Conservation (phyloP, 768 basidiomycete genomes). For the Kwoniella sp. region DNA sequence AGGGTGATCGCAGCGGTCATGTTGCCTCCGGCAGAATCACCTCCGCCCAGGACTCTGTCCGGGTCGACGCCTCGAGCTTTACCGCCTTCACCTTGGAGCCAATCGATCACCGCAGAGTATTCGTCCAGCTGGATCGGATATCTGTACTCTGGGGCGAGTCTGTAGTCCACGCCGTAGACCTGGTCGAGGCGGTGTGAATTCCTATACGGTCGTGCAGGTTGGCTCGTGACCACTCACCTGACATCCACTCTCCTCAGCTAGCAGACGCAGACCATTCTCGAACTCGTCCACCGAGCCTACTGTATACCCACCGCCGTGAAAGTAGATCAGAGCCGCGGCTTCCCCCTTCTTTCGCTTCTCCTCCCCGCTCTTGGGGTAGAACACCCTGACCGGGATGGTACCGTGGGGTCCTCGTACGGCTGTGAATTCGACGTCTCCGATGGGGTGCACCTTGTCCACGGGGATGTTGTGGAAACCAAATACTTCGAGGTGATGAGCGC, state of each 20-base stretch:
- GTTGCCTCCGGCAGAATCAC: slow-evolving; percentile 3
- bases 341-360: too few species aligned
- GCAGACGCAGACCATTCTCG: background rate
- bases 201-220: background rate
- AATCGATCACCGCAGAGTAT: background rate
- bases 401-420: slow-evolving; percentile 1
- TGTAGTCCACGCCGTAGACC: slow-evolving; percentile 1
- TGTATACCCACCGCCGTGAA: slow-evolving; percentile 2
- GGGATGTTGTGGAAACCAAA: background rate
- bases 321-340: background rate
- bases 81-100: background rate
- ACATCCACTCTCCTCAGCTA: slow-evolving; percentile 1
- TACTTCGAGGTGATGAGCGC: background rate
- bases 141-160: slow-evolving; percentile 2
- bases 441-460: background rate
- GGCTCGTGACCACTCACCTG: background rate
- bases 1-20: slow-evolving; percentile 1
- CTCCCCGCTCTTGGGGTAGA: too few species aligned
- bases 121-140: slow-evolving; percentile 6
- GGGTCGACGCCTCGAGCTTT: slow-evolving; percentile 1
- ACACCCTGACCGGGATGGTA: background rate
- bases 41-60: slow-evolving; percentile 1
- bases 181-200: background rate
- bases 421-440: background rate
- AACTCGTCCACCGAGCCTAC: slow-evolving; percentile 3